Base-by-base conservation (phyloP, 129 eudicot genomes). In the Flaveria bidentis region DNA sequence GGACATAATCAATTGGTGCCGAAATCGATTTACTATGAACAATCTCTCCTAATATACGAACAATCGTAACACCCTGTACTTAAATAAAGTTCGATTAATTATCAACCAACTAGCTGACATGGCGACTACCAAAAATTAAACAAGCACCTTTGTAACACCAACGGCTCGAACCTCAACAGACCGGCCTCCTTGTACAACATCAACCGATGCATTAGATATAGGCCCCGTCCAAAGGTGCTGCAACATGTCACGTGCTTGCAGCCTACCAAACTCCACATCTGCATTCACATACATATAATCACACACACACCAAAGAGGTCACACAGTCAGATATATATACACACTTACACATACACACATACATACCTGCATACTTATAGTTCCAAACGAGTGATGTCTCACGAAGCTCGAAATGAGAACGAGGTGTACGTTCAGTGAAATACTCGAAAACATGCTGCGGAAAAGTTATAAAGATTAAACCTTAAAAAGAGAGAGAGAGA, bases 211-310 rank as follows among this genome's bases (percentile, higher is more conserved):
- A 75, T 94, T 94, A 33, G 97, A 88, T 77, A 94, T 89, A 8
- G 98, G 98, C 44, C 98, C 98, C 4, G 97, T 94, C 97, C 97
- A 91, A 20, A 94, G 98, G 87, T 94, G 97, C 83, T 94, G 97
- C 79, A 94, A 83, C 97, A 94, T 87, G 78, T 94, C 98, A 75
- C 96, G 86, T 10, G 97, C 97, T 86, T 94, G 98, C 84, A 94
- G 77, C 77, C 93, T 88, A 68, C 98, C 98, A 16, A 94, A 94
- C 67, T 91, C 98, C 15, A 84, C 77, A 76, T 94, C 98, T 94
- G 46, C 67, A 69, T 79, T 23, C 74, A 60, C 49, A 71, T 20
- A n/a, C 61, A 36, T 7, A 45, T 20, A 28, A 63, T 46, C 33
- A 39, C n/a, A 25, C 71, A 45, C 60, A 26, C 28, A 17, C 30